Evolutionary conservation across 139 green algal genomes (phyloP).

Genomic region (Auxenochlorella protothecoides): DNA sequence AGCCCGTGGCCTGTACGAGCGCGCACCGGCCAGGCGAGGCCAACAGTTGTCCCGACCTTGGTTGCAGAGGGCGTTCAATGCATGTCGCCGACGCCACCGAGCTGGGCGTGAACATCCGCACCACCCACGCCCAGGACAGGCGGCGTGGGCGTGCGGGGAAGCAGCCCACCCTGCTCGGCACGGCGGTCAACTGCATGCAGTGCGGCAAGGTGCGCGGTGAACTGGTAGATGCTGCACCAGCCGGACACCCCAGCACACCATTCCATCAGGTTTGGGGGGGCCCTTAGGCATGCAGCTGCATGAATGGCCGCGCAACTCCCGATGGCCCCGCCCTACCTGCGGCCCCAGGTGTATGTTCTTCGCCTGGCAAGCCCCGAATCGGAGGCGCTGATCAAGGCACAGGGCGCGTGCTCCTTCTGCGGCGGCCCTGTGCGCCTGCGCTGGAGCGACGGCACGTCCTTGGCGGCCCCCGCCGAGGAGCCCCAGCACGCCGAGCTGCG

Average conservation of each 20-base stretch:
- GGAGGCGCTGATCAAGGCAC: background rate
- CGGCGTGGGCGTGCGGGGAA: background rate
- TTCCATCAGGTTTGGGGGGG: background rate
- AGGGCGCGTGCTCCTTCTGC: conserved; percentile 64
- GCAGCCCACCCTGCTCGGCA: conserved; percentile 11
- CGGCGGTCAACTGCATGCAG: conserved; percentile 70
- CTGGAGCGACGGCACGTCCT: conserved; percentile 16
- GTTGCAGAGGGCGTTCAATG: background rate
- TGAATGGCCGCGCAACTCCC: background rate
- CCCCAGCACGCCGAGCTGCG: too few relatives aligned
- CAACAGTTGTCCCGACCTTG: background rate
- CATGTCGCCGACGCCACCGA: background rate
- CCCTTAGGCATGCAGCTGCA: background rate
- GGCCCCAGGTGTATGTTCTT: background rate
- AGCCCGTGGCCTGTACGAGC: background rate
- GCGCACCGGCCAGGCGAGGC: background rate
- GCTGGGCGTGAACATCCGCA: conserved; percentile 14
- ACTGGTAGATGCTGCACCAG: background rate
- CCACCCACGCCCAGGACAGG: background rate
- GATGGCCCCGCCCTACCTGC: too few relatives aligned
- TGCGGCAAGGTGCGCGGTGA: conserved; percentile 62
- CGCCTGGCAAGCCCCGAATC: background rate
- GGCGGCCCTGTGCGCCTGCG: conserved; percentile 41
- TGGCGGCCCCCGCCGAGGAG: background rate
- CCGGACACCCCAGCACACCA: background rate